Percentiles rank a stretch among this genome's conserved stretches.
Conservation (phyloP, 345 rosid genomes). For the Raphanus sativus region DNA sequence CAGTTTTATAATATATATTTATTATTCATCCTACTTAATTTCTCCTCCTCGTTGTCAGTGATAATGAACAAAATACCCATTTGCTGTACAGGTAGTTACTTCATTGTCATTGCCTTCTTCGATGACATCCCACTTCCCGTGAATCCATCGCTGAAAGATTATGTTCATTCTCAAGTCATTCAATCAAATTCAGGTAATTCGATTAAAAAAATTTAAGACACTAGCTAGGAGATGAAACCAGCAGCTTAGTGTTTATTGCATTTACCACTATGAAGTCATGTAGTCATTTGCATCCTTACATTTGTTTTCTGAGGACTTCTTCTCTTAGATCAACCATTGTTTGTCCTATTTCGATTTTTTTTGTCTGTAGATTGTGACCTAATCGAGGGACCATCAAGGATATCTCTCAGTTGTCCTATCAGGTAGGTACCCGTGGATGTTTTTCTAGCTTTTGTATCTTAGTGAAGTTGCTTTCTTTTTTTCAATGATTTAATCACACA, state of each 20-base stretch:
- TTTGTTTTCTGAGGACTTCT: neutral
- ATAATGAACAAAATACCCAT: conserved; percentile 20
- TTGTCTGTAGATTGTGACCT: conserved; percentile 61
- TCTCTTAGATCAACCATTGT: neutral
- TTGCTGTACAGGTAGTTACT: conserved; percentile 55
- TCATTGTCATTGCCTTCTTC: conserved; percentile 62
- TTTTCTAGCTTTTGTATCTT: conserved; percentile 16
- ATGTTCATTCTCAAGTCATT: conserved; percentile 43
- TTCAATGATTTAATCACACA: neutral
- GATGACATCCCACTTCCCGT: conserved; percentile 42
- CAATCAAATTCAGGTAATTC: conserved; percentile 59
- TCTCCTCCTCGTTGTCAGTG: conserved; percentile 26
- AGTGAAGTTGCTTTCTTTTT: conserved; percentile 11
- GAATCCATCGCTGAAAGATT: conserved; percentile 52
- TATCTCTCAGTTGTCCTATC: conserved; percentile 89
- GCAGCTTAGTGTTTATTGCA: no score
- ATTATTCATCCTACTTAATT: neutral
- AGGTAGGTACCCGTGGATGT: conserved; percentile 65
- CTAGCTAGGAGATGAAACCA: no score
- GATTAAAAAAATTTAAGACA: no score
- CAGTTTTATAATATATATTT: neutral
- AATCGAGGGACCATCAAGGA: conserved; percentile 86
- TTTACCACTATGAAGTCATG: no score
- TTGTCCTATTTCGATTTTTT: conserved; percentile 8
- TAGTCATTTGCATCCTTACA: neutral